Evolutionary conservation across 2,329 filamentous ascomycete genomes (phyloP), one percentile per base, ranked within the genome.

Genomic region (Talaromyces piceae): DNA sequence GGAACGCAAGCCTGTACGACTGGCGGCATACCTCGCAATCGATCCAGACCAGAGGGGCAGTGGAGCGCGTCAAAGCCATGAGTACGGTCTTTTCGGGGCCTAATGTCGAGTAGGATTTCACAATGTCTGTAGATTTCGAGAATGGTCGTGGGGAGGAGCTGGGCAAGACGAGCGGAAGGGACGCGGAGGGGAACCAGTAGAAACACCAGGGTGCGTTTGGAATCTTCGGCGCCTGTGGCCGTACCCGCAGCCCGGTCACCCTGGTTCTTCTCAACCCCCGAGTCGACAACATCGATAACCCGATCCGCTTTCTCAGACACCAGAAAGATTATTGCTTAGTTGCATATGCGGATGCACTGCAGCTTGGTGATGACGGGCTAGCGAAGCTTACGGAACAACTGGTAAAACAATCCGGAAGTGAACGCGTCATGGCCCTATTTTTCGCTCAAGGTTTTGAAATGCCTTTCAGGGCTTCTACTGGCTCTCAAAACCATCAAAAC

Each of bases 41-140:
- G 57, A 95, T 91, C 88, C 89, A 94, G 56, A 94, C 87, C 31
- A 94, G 71, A 7, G 86, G 85, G 57, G 83, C 82, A 47, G 70
- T 75, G 20, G 82, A 85, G 41, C 68, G 71, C 52, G 64, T 59
- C 20, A 74, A 62, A 23, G 73, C 64, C 72, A 74, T 75, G 9
- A 22, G 23, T 43, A 23, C 39, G 23, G 39, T 7, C 6, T 11
- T 25, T 7, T 7, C 22, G 25, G 9, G 11, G 7, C 39, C 18
- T 23, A 16, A 18, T 18, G 23, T 25, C 6, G 20, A 25, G 9
- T 11, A 7, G 20, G 41, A 13, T 25, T 26, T 41, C 28, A 12
- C 3, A 6, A 27, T 16, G 43, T 5, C n/a, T 6, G 22, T 4
- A 5, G 8, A 25, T 12, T 20, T 18, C 26, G 20, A 16, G 2